Evolutionary conservation across 2,329 filamentous ascomycete species (phyloP).

Genomic region (Chaetothyriales sp.): DNA sequence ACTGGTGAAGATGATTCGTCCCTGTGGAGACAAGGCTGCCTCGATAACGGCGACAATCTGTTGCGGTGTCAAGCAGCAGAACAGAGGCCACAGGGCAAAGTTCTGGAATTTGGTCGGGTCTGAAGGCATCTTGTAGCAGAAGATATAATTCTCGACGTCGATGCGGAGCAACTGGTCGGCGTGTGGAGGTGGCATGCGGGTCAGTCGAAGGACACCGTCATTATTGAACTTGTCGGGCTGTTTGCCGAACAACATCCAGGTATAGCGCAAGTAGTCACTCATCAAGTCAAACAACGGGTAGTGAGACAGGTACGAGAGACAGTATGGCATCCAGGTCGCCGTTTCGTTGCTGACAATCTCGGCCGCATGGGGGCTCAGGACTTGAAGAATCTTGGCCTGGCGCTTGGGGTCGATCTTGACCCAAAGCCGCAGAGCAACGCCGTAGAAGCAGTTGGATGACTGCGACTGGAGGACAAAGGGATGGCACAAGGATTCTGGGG

Average conservation of each 20-base stretch:
- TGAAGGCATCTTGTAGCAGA: constrained; percentile 96
- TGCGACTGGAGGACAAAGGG: constrained; percentile 97
- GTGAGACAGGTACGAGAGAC: constrained; percentile 83
- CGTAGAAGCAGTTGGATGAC: constrained; percentile 91
- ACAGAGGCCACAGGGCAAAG: constrained; percentile 95
- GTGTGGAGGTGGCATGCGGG: constrained; percentile 87
- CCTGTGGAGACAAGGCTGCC: constrained; percentile 83
- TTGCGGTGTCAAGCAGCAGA: constrained; percentile 84
- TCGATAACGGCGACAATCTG: constrained; percentile 96
- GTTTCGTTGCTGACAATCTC: constrained; percentile 88
- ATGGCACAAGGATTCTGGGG: constrained; percentile 93
- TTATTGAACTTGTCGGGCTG: constrained; percentile 96
- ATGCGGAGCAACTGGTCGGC: constrained; percentile 92
- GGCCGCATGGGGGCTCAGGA: constrained; percentile 80
- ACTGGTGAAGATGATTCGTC: constrained; percentile 91
- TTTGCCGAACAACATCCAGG: constrained; percentile 99
- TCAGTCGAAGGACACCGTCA: constrained; percentile 89
- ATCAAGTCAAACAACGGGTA: constrained; percentile 92
- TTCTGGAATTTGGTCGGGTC: constrained; percentile 98
- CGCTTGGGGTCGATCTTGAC: constrained; percentile 94
- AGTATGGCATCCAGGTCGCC: constrained; percentile 99
- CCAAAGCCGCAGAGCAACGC: constrained; percentile 91
- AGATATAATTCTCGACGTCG: constrained; percentile 97
- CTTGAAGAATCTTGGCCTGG: constrained; percentile 86
- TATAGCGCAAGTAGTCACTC: constrained; percentile 87